Evolutionary conservation across 495 filamentous ascomycete species (phyloP).

Genomic region (Tetracladium marchalianum): DNA sequence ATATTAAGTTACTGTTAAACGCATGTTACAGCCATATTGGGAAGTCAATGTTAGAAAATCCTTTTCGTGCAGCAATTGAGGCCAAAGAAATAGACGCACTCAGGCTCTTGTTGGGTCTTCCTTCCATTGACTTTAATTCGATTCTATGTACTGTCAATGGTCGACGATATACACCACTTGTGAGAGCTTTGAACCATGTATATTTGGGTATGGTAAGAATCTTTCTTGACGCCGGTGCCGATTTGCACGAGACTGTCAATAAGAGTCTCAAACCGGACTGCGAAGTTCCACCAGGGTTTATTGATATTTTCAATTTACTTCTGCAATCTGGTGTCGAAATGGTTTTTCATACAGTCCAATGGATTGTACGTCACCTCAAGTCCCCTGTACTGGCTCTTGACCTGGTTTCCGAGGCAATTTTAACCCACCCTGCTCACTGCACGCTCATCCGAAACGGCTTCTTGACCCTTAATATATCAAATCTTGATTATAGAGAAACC

Average conservation of each 20-base stretch:
- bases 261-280: too few relatives aligned
- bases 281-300: background rate
- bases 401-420: background rate
- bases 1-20: background rate
- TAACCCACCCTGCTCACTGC: background rate
- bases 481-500: background rate
- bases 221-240: background rate
- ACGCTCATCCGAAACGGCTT: background rate
- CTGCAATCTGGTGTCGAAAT: too few relatives aligned
- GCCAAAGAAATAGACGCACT: conserved; percentile 3
- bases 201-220: background rate
- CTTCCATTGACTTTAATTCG: conserved; percentile 2
- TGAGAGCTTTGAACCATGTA: background rate
- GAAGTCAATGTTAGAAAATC: conserved; percentile 8
- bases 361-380: too few relatives aligned
- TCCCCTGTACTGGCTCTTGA: background rate
- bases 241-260: conserved; percentile 4
- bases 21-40: background rate
- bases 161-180: conserved; percentile 1
- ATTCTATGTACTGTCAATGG: conserved; percentile 1
- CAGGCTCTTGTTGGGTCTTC: background rate
- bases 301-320: background rate
- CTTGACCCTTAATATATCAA: background rate
- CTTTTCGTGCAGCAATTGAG: conserved; percentile 13
- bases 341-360: too few relatives aligned